These are phyloP conservation scores for Blastobotrys mokoenaii DNA, from an alignment of 805 yeast species.

Conservation along the genomic window DNA sequence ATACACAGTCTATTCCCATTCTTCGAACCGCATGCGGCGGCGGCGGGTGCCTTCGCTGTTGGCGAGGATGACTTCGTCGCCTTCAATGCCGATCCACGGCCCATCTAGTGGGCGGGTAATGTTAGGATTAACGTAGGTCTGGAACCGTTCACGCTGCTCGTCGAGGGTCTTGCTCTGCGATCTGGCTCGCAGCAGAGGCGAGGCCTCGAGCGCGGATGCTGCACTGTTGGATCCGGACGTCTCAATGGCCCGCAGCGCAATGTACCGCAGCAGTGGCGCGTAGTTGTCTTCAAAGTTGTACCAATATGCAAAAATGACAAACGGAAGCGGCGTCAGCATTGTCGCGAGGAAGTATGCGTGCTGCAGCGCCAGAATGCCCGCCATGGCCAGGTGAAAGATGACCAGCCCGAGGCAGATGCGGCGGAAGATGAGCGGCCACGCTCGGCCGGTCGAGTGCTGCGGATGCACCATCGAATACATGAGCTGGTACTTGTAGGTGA, in stretches of 20 bases:
- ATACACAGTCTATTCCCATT: conserved; percentile 38
- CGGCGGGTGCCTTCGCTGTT: conserved; percentile 35
- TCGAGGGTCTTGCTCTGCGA: conserved; percentile 50
- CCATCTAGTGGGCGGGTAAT: conserved; percentile 67
- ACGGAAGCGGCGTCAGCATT: conserved; percentile 66
- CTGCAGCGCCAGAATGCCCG: conserved; percentile 78
- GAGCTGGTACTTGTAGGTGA: conserved; percentile 84
- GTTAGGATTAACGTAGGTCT: conserved; percentile 71
- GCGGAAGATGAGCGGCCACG: conserved; percentile 86
- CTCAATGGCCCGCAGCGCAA: conserved; percentile 76
- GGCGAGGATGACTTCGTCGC: conserved; percentile 43
- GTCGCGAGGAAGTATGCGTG: conserved; percentile 71
- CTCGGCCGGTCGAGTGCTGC: conserved; percentile 93
- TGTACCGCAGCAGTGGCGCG: conserved; percentile 72
- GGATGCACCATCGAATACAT: conserved; percentile 89
- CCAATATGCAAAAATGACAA: conserved; percentile 53
- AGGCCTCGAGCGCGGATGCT: not conserved
- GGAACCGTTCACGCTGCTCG: conserved; percentile 64
- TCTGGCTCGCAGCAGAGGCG: conserved; percentile 4
- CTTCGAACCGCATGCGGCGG: conserved; percentile 31
- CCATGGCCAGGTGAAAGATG: conserved; percentile 85
- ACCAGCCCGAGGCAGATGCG: conserved; percentile 73
- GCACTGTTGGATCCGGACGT: conserved; percentile 10
- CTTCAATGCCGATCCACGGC: conserved; percentile 69
- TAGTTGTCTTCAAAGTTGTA: conserved; percentile 80